A percentile compares a stretch with the other conserved stretches of the same genome.
phyloP scores from a whole-genome alignment of 148 eudicot genomes.

The Spergularia marina region DNA sequence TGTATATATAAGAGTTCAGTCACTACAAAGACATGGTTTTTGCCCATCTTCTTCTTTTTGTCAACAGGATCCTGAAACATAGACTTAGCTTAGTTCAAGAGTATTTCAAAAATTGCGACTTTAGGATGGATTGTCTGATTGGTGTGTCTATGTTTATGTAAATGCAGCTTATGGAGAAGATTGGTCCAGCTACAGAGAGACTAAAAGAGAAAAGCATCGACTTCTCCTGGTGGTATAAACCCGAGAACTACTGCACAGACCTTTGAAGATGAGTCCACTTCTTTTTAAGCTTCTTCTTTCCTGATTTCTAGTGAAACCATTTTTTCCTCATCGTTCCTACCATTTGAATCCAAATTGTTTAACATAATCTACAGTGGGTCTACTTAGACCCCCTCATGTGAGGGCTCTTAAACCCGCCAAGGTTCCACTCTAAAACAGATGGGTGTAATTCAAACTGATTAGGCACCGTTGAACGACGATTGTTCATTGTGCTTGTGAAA shows the following conservation, averaged over 20 bases:
- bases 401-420: too few relatives aligned
- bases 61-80: neutral
- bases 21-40: too few relatives aligned
- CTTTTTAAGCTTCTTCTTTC: neutral
- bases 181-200: slow-evolving; percentile 83
- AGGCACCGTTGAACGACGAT: too few relatives aligned
- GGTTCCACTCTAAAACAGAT: too few relatives aligned
- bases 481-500: too few relatives aligned
- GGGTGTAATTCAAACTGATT: too few relatives aligned
- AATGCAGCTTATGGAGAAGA: slow-evolving; percentile 80
- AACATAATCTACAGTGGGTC: too few relatives aligned
- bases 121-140: neutral
- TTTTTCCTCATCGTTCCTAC: too few relatives aligned
- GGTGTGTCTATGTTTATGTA: neutral
- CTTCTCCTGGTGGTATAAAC: slow-evolving; percentile 87
- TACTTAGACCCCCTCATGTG: too few relatives aligned
- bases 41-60: too few relatives aligned
- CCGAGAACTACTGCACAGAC: slow-evolving; percentile 71
- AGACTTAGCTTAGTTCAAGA: neutral
- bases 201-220: slow-evolving; percentile 81
- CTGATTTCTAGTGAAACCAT: neutral
- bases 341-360: too few relatives aligned
- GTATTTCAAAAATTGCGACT: neutral
- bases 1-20: too few relatives aligned
- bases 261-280: slow-evolving; percentile 30